Evolutionary conservation across 441 rosid species (phyloP).

Genomic region (Adansonia madagascariensis): DNA sequence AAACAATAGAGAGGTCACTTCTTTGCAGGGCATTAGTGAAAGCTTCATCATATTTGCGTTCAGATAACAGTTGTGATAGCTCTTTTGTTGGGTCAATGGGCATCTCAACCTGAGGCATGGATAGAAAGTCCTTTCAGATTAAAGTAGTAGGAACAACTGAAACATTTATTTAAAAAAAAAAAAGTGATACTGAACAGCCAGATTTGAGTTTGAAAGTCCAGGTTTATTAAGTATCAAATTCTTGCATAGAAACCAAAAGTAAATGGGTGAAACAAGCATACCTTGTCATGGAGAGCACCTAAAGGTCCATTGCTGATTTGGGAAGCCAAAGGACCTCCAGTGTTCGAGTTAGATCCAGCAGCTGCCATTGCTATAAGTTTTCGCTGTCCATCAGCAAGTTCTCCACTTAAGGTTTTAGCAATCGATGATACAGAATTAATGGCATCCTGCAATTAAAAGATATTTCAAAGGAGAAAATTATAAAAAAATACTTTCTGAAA

Average conservation of each 20-base stretch:
- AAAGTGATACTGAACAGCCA: conserved; percentile 12
- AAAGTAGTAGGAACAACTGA: background rate
- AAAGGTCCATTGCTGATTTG: conserved; percentile 59
- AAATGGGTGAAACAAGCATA: conserved; percentile 24
- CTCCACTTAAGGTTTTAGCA: conserved; percentile 55
- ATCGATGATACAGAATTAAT: conserved; percentile 58
- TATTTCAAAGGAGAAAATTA: background rate
- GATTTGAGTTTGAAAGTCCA: conserved; percentile 10
- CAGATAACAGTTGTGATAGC: conserved; percentile 54
- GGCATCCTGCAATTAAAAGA: conserved; percentile 52
- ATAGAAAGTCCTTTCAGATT: conserved; percentile 17
- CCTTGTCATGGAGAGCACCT: conserved; percentile 57
- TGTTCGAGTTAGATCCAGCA: conserved; percentile 51
- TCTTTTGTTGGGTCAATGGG: conserved; percentile 60
- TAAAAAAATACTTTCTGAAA: background rate
- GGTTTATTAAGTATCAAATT: background rate
- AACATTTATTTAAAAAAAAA: too few species aligned
- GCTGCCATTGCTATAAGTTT: conserved; percentile 57
- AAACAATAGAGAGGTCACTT: conserved; percentile 60
- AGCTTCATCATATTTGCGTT: conserved; percentile 64
- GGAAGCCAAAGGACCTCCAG: conserved; percentile 44
- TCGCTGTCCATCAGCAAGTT: conserved; percentile 60
- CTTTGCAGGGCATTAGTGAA: conserved; percentile 62
- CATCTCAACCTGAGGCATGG: conserved; percentile 46
- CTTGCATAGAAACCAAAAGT: background rate